Evolutionary conservation across 352 stramenopile species (phyloP), one percentile per base, ranked within the genome.

Genomic region (Globisporangium middletonii): DNA sequence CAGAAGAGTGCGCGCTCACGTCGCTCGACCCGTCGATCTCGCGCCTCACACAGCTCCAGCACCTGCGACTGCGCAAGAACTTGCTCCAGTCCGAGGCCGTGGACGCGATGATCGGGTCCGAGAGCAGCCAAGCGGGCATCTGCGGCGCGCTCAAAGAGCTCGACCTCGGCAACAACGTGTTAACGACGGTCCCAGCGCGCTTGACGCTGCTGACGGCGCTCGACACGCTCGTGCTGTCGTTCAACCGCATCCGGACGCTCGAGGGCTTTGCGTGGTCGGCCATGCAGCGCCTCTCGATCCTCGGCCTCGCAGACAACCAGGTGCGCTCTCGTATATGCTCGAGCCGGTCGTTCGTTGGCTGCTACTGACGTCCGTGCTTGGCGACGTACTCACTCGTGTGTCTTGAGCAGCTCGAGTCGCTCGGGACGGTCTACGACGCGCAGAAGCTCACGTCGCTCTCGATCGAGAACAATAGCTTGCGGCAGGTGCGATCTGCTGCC

Each of bases 401-500:
- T 47, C 11, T 46, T 35, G 26, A 61, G 33, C 27, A 86, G 79
- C 59, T 95, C 9, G 72, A 83, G 41, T 82, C 74, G 2, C 67
- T 92, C 9, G 78, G 79, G 50, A 69, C 65, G 4, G 71, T 94
- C 19, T 75, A 91, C 54, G 69, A 84, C 48, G 65, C 76, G 6
- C 71, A 71, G 8, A 69, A 68, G 52, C 62, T 95, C 42, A 87
- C 78, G 12, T 86, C 79, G 41, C 68, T 95, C 0, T 89, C 80
- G 18, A 65, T 94, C 23, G 77, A 92, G 46, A 94, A 95, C 66
- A 95, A 95, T 62, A 83, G 89, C 47, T 58, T 95, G 7, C 74
- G 73, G 8, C 72, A 89, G 63, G 75, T 89, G 73, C 12, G 53
- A 23, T 23, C 23, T 23, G 23, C 23, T 23, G 23, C 23, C 23